A percentile compares a stretch with the other conserved stretches of the same genome.
Evolutionary conservation across 2,329 filamentous ascomycete species (phyloP).

Genomic region (Exophiala bonariae): DNA sequence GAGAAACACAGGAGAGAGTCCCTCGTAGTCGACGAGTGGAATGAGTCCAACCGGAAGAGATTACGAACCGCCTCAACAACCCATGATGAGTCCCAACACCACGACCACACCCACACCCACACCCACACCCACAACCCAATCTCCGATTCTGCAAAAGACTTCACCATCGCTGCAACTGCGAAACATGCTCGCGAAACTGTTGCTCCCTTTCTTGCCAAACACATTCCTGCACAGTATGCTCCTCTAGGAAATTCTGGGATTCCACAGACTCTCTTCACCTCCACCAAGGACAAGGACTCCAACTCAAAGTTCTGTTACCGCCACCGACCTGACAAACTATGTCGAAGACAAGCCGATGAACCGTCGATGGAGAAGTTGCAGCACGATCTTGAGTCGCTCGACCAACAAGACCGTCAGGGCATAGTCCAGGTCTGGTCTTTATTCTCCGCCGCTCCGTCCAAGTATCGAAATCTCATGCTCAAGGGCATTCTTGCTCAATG

Average conservation of each 20-base stretch:
- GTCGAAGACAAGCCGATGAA: slow-evolving; percentile 87
- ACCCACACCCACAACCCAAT: slow-evolving; percentile 18
- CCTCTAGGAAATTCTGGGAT: slow-evolving; percentile 57
- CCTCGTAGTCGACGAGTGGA: slow-evolving; percentile 18
- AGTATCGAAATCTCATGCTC: slow-evolving; percentile 93
- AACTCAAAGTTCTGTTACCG: slow-evolving; percentile 96
- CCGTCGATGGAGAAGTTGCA: slow-evolving; percentile 95
- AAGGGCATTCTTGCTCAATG: slow-evolving; percentile 95
- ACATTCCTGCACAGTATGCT: slow-evolving; percentile 87
- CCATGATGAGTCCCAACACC: slow-evolving; percentile 9
- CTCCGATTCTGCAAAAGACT: slow-evolving; percentile 30
- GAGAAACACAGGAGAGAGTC: slow-evolving; percentile 10
- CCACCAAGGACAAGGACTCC: slow-evolving; percentile 41
- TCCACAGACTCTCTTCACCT: slow-evolving; percentile 4
- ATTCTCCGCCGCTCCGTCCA: slow-evolving; percentile 91
- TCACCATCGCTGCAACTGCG: slow-evolving; percentile 45
- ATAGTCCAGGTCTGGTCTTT: slow-evolving; percentile 98
- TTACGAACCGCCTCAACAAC: slow-evolving; percentile 14
- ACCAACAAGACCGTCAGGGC: slow-evolving; percentile 84
- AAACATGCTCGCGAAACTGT: slow-evolving; percentile 76
- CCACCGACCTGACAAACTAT: slow-evolving; percentile 91
- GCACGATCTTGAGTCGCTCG: slow-evolving; percentile 77
- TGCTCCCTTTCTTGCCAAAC: slow-evolving; percentile 83
- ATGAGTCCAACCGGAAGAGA: slow-evolving; percentile 22
- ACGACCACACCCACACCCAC: slow-evolving; percentile 26